A percentile compares a stretch with the other conserved stretches of the same genome.
Evolutionary conservation across 805 yeast species (phyloP).

Genomic region (Teunomyces pallodes): DNA sequence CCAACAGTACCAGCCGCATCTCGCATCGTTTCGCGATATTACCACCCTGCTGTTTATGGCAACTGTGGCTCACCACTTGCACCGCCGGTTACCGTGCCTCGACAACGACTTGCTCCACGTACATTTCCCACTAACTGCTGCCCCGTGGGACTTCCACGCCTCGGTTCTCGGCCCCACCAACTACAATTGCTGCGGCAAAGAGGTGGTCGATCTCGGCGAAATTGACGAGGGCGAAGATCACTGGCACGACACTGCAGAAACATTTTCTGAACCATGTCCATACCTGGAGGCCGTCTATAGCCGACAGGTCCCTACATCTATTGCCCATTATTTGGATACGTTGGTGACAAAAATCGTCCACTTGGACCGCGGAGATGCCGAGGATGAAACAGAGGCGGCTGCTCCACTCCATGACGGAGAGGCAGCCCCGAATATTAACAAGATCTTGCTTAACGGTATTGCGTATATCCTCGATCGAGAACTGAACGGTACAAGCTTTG

Average conservation of each 20-base stretch:
- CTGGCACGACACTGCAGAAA: constrained; percentile 21
- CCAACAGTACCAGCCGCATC: constrained; percentile 49
- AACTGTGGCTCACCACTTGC: constrained; percentile 8
- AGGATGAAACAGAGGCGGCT: constrained; percentile 25
- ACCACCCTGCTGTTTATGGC: constrained; percentile 16
- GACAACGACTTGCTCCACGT: constrained; percentile 5
- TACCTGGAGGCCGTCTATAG: constrained; percentile 11
- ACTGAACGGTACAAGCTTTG: constrained; percentile 39
- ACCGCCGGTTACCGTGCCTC: constrained; percentile 4
- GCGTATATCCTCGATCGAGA: constrained; percentile 35
- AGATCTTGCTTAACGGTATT: constrained; percentile 33
- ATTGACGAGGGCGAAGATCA: constrained; percentile 28
- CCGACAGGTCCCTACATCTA: constrained; percentile 18
- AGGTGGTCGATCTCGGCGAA: constrained; percentile 35
- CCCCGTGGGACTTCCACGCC: constrained; percentile 34
- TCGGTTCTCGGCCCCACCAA: constrained; percentile 17
- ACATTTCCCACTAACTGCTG: constrained; percentile 18
- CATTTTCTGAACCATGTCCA: constrained; percentile 10
- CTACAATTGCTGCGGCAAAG: constrained; percentile 32
- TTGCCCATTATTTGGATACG: constrained; percentile 36
- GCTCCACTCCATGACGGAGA: constrained; percentile 35
- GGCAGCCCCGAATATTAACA: constrained; percentile 15
- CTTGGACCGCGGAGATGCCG: constrained; percentile 43
- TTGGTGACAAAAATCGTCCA: constrained; percentile 30
- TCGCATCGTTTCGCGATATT: constrained; percentile 55